A percentile compares a stretch with the other conserved stretches of the same genome.
phyloP scores from a whole-genome alignment of 305 asterid genomes.

The Fraxinus xanthoxyloides region DNA sequence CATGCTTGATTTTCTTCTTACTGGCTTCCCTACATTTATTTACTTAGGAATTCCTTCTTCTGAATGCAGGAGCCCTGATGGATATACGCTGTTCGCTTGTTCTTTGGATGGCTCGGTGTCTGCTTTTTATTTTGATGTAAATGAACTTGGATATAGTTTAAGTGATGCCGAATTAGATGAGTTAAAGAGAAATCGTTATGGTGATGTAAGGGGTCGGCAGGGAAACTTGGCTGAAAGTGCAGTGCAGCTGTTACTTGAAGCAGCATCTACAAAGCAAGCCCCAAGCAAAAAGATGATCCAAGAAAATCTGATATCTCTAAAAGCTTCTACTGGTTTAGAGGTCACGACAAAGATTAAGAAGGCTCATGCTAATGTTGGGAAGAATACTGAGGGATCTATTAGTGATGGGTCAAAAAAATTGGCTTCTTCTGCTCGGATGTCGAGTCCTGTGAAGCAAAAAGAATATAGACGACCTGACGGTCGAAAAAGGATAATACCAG shows the following conservation, averaged over 20 bases:
- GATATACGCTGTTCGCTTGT: conserved; percentile 90
- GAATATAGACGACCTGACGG: conserved; percentile 98
- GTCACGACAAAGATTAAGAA: conserved; percentile 35
- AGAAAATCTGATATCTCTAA: conserved; percentile 42
- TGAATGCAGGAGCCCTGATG: conserved; percentile 93
- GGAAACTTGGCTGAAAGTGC: conserved; percentile 92
- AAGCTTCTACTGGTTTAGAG: conserved; percentile 41
- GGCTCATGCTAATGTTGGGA: conserved; percentile 45
- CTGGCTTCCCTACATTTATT: conserved; percentile 12
- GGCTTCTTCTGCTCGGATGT: conserved; percentile 42
- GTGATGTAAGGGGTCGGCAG: conserved; percentile 82
- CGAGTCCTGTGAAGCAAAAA: conserved; percentile 90
- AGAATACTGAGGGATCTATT: conserved; percentile 45
- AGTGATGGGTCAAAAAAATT: conserved; percentile 52
- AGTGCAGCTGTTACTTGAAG: conserved; percentile 86
- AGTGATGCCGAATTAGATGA: conserved; percentile 83
- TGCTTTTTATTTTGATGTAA: conserved; percentile 73
- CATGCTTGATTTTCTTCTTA: conserved; percentile 2
- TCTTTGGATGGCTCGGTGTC: conserved; percentile 94
- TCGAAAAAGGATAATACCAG: conserved; percentile 96
- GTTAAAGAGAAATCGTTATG: conserved; percentile 77
- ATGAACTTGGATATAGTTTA: conserved; percentile 74
- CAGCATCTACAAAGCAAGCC: conserved; percentile 63
- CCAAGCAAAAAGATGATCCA: conserved; percentile 42
- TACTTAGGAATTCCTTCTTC: conserved; percentile 16